Percentiles rank a stretch among this genome's conserved stretches.
Conservation (phyloP, 163 green algal genomes). For the Chlamydomonas reinhardtii region DNA sequence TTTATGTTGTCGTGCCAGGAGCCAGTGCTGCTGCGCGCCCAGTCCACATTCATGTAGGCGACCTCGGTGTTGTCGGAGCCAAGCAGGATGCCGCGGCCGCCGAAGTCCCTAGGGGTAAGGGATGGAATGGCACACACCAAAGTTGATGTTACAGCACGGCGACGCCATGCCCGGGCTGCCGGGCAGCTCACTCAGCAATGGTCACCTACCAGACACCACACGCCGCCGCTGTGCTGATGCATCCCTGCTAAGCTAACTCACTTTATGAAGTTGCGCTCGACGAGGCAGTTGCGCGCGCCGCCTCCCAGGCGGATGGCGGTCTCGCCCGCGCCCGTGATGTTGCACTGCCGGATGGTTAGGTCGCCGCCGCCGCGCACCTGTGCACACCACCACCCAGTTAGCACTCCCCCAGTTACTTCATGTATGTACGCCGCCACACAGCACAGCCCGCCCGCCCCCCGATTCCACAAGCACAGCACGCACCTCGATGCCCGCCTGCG, state of each 20-base stretch:
- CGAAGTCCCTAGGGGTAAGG: slow-evolving; percentile 8
- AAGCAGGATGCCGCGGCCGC: slow-evolving; percentile 44
- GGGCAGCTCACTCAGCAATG: no score
- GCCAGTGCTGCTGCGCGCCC: neutral
- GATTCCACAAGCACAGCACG: neutral
- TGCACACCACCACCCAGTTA: no score
- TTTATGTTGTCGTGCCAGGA: slow-evolving; percentile 48
- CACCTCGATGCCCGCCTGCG: neutral
- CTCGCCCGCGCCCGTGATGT: slow-evolving; percentile 2
- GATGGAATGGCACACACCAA: neutral
- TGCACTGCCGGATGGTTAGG: neutral
- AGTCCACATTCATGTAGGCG: slow-evolving; percentile 50
- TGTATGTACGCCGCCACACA: no score
- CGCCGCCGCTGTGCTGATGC: neutral
- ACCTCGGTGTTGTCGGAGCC: slow-evolving; percentile 48
- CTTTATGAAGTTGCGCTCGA: slow-evolving; percentile 46
- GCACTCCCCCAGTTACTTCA: neutral
- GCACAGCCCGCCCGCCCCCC: no score
- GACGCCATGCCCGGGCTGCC: no score
- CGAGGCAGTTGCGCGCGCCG: slow-evolving; percentile 35
- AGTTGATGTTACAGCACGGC: no score
- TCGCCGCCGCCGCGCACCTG: neutral
- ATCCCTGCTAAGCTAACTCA: neutral
- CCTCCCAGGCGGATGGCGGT: slow-evolving; percentile 40
- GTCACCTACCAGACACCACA: no score